Evolutionary conservation across 257 asterid genomes (phyloP).

Genomic region (Fraxinus excelsior): DNA sequence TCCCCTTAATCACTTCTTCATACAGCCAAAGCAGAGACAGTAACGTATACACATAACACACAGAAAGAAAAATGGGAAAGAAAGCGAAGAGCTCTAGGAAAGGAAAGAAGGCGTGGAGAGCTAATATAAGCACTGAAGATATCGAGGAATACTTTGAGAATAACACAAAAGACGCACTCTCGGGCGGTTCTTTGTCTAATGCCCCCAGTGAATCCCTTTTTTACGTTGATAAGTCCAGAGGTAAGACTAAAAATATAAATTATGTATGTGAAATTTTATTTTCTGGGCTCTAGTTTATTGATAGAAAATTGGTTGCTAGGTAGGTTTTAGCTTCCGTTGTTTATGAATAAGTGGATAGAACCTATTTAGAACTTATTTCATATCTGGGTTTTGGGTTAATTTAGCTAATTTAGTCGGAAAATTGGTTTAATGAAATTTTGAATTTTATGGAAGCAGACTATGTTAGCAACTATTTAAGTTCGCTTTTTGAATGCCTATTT

Average conservation of each 20-base stretch:
- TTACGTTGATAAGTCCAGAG: conserved; percentile 82
- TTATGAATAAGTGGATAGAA: background rate
- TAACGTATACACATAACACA: background rate
- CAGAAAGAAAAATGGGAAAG: conserved; percentile 64
- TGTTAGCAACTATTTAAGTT: background rate
- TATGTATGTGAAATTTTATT: background rate
- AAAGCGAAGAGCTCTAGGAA: conserved; percentile 77
- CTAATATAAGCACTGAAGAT: conserved; percentile 87
- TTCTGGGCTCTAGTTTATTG: background rate
- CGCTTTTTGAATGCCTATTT: conserved; percentile 1
- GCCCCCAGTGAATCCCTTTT: conserved; percentile 70
- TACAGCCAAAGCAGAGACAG: background rate
- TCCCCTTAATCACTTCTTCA: background rate
- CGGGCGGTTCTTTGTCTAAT: conserved; percentile 83
- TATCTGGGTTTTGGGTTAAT: background rate
- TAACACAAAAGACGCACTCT: conserved; percentile 87
- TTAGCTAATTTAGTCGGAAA: background rate
- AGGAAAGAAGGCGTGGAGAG: conserved; percentile 98
- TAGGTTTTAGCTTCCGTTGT: background rate
- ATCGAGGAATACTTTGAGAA: conserved; percentile 83
- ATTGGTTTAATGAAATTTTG: background rate
- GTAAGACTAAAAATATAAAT: conserved; percentile 33
- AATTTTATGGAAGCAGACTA: background rate
- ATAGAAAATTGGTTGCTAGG: background rate
- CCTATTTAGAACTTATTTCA: background rate